Evolutionary conservation across 768 basidiomycete genomes (phyloP).

Genomic region (Psilocybe tampanensis): DNA sequence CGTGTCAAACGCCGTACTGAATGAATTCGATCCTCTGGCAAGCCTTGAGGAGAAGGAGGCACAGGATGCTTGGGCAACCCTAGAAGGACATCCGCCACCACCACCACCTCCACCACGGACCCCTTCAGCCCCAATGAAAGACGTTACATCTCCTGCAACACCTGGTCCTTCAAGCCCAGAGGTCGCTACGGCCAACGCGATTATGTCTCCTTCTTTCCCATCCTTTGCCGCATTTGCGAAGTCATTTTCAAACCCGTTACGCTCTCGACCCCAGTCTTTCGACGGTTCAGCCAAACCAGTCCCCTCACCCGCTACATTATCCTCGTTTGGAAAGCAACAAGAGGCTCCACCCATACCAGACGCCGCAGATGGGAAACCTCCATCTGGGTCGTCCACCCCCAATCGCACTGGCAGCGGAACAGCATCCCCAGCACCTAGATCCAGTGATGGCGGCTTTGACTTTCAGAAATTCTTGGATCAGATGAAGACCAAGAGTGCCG

Average conservation of each 20-base stretch:
- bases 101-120: conserved; percentile 47
- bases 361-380: conserved; percentile 17
- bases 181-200: conserved; percentile 6
- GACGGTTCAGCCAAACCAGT: conserved; percentile 58
- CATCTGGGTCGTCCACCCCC: conserved; percentile 29
- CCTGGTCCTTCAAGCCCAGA: conserved; percentile 19
- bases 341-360: conserved; percentile 18
- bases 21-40: conserved; percentile 71
- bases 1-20: conserved; percentile 46
- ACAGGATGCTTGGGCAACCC: conserved; percentile 62
- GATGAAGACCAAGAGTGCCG: conserved; percentile 85
- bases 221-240: conserved; percentile 70
- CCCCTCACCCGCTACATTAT: conserved; percentile 56
- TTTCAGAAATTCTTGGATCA: conserved; percentile 96
- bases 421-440: conserved; percentile 32
- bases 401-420: conserved; percentile 25
- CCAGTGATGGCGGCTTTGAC: conserved; percentile 67
- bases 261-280: conserved; percentile 59
- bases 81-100: conserved; percentile 61
- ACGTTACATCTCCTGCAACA: conserved; percentile 29
- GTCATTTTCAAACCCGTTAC: conserved; percentile 52
- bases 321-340: conserved; percentile 57
- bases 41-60: conserved; percentile 60
- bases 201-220: conserved; percentile 48
- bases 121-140: conserved; percentile 41